phyloP scores from a whole-genome alignment of 2,329 filamentous ascomycete genomes.

The Grosmannia clavigera region DNA sequence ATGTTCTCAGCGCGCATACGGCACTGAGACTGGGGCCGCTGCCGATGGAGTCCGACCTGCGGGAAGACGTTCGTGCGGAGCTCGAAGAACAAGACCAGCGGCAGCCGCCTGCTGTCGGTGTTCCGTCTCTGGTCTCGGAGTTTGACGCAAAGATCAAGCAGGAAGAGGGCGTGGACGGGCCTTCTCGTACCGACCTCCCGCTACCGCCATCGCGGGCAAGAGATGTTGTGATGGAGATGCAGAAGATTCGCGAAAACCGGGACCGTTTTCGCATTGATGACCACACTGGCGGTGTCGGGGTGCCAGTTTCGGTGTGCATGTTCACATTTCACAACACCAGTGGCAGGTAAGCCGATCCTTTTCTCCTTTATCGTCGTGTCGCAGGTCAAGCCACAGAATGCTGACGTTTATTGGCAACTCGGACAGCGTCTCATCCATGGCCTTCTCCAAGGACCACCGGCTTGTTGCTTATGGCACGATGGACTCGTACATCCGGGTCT shows the following conservation, averaged over 20 bases:
- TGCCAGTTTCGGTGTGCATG: conserved; percentile 84
- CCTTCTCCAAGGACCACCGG: conserved; percentile 84
- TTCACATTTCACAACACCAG: conserved; percentile 97
- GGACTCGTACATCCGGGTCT: conserved; percentile 92
- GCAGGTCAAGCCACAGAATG: background rate
- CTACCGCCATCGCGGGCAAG: conserved; percentile 77
- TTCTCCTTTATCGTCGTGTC: background rate
- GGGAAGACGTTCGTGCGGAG: conserved; percentile 76
- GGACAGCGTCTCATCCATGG: conserved; percentile 71
- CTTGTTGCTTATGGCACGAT: conserved; percentile 81
- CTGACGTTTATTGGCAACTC: conserved; percentile 9
- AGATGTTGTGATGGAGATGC: conserved; percentile 88
- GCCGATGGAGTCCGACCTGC: conserved; percentile 70
- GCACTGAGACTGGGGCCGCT: conserved; percentile 66
- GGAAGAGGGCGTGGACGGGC: conserved; percentile 77
- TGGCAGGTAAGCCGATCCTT: conserved; percentile 53
- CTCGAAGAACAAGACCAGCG: conserved; percentile 74
- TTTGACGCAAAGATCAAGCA: conserved; percentile 82
- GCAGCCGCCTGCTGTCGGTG: conserved; percentile 58
- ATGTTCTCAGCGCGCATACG: conserved; percentile 42
- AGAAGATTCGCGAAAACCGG: conserved; percentile 83
- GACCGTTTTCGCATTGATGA: conserved; percentile 84
- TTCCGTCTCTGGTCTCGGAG: conserved; percentile 66
- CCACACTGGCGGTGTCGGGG: conserved; percentile 69
- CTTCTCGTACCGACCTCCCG: conserved; percentile 66